phyloP scores from a whole-genome alignment of 305 asterid species.

The Ilex paraguariensis region DNA sequence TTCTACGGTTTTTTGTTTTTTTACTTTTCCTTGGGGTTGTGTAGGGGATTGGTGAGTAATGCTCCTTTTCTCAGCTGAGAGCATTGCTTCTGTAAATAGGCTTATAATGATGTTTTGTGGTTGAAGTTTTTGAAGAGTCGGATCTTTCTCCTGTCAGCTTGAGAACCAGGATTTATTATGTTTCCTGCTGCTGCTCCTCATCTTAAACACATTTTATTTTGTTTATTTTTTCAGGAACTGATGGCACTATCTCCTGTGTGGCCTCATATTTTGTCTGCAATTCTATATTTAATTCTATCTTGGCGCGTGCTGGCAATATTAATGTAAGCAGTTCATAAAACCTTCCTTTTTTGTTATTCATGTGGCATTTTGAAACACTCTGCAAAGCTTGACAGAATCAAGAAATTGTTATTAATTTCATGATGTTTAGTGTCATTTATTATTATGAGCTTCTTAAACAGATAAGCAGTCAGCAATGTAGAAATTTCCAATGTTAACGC shows the following conservation, averaged over 20 bases:
- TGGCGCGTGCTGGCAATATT: conserved; percentile 58
- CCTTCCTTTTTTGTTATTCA: background rate
- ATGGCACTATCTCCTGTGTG: conserved; percentile 80
- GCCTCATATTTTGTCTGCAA: conserved; percentile 88
- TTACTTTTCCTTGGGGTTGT: background rate
- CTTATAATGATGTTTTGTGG: conserved; percentile 1
- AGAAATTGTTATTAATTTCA: too few relatives aligned
- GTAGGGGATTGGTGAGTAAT: background rate
- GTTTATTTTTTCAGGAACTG: conserved; percentile 58
- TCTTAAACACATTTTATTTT: conserved; percentile 17
- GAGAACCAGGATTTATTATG: background rate
- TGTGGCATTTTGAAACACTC: too few relatives aligned
- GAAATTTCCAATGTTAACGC: background rate
- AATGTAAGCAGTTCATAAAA: conserved; percentile 51
- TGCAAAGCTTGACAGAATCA: too few relatives aligned
- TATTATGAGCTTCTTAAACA: too few relatives aligned
- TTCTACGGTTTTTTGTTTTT: background rate
- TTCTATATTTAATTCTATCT: conserved; percentile 60
- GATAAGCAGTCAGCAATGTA: too few relatives aligned
- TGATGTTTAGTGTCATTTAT: too few relatives aligned
- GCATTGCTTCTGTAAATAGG: conserved; percentile 1
- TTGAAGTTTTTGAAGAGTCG: too few relatives aligned
- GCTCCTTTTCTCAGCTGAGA: too few relatives aligned
- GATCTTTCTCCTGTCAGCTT: background rate
- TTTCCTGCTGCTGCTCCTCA: conserved; percentile 9